phyloP scores from a whole-genome alignment of 768 basidiomycete species.

The Lentinula sp. region DNA sequence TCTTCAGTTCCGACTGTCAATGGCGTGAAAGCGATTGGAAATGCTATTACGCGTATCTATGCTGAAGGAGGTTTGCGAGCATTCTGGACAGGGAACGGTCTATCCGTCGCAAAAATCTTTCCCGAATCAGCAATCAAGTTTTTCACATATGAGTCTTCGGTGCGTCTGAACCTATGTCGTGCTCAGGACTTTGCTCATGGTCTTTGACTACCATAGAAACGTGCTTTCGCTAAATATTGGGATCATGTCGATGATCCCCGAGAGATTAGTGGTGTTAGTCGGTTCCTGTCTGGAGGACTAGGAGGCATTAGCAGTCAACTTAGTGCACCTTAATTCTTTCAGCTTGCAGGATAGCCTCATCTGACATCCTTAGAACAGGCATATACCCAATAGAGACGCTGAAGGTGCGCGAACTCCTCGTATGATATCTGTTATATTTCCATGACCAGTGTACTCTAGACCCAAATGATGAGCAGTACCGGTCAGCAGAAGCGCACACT shows the following conservation, averaged over 20 bases:
- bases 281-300: constrained; percentile 93
- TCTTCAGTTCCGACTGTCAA: constrained; percentile 37
- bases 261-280: constrained; percentile 85
- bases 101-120: constrained; percentile 93
- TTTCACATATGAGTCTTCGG: constrained; percentile 89
- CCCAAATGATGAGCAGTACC: constrained; percentile 94
- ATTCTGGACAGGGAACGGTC: constrained; percentile 97
- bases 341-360: not conserved
- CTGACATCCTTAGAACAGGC: constrained; percentile 39
- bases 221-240: constrained; percentile 85
- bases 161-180: constrained; percentile 32
- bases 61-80: constrained; percentile 82
- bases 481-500: constrained; percentile 54
- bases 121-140: constrained; percentile 99
- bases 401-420: constrained; percentile 46
- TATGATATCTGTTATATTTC: not conserved
- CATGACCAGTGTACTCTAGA: constrained; percentile 32
- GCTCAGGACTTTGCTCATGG: constrained; percentile 3
- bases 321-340: constrained; percentile 40
- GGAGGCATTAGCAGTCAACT: constrained; percentile 94
- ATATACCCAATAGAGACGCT: constrained; percentile 97
- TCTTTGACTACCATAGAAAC: constrained; percentile 58
- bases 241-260: constrained; percentile 86
- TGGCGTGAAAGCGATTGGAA: constrained; percentile 58
- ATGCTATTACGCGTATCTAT: constrained; percentile 79